Base-by-base conservation (phyloP, 2,329 filamentous ascomycete genomes). In the Monosporascus sp. region DNA sequence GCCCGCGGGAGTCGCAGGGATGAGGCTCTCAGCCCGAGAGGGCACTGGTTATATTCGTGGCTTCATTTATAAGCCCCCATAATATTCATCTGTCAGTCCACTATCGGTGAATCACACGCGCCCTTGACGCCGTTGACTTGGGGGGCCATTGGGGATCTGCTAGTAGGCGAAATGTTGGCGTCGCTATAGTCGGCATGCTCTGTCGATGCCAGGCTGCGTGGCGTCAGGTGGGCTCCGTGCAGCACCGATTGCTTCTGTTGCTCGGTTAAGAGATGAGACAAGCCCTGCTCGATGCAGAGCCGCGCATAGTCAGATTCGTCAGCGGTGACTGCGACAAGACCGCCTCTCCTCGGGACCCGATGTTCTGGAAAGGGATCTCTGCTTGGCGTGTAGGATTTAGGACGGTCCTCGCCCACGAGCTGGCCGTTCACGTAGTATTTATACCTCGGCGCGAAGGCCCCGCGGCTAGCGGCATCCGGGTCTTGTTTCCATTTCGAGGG, bases 381-480 rank as follows among this genome's bases (percentile, higher is more conserved):
- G 70, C 80, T 82, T 14, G 77, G 76, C 45, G 73, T 70, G 51
- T 75, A 72, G 26, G 71, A 65, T 31, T 72, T 72, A 0, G 80
- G 76, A 53, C 72, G 69, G 27, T 80, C 76, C 61, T 86, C 82
- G 37, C 73, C 72, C 11, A 82, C 71, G 34, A 83, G 64, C 8
- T 70, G 59, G 34, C 84, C 84, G 61, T 85, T 80, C 59, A 83
- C 59, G 59, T 80, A 87, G 62, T 83, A 80, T 63, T 81, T 84
- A 59, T 75, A 76, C 54, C 79, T 72, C 1, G 84, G 84, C 5
- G 79, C 78, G 62, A 82, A 84, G 3, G 74, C 74, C 44, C 76
- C 70, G 54, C 73, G 77, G n/a, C 75, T 75, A 51, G 74, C 73
- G 1, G 74, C 74, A 53, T 79, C 79, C 2, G 82, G 80, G 59